Base-by-base conservation (phyloP, 352 stramenopile species). In the Phytophthora uliginosa region DNA sequence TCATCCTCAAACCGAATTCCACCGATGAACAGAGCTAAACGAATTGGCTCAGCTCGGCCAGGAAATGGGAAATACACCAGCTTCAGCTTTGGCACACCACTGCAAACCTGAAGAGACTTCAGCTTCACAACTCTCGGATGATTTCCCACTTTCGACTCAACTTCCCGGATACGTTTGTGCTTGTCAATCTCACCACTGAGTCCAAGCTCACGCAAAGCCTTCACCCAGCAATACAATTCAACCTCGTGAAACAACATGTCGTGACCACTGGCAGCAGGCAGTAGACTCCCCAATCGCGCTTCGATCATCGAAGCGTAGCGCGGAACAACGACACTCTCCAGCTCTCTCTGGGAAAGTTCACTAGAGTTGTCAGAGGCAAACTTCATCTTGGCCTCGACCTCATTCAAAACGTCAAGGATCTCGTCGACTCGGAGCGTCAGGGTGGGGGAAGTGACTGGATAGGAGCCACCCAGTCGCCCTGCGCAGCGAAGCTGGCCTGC, bases 1-100 rank as follows among this genome's bases (percentile, higher is more conserved):
- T 89, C 79, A 71, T 92, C 81, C 38, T 90, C 81, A 50, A 92
- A 92, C 10, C 59, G 33, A 42, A 92, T 63, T 20, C 71, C 71
- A 20, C 58, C 73, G n/a, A 89, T 73, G 17, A 77, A 78, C 24
- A 92, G 55, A 48, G 83, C 79, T 28, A 91, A 60, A 0, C 84
- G 81, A 50, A 85, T 88, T 4, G 78, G 59, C 72, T 92, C 84
- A 42, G 81, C 84, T 28, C 84, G 81, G 0, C 81, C 84, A 38
- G 74, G 60, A 42, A 82, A 72, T 48, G 85, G 78, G 24, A 92
- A 86, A 63, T 91, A 92, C 36, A 77, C 85, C 24, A 92, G 34
- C 60, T 87, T 90, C 38, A 91, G 65, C 67, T 81, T 79, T 22
- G 66, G 64, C 18, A 10, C 15, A 9, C 63, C 31, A 7, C 24